Percentiles rank a stretch among this genome's conserved stretches.
Conservation (phyloP, 345 rosid species). For the Gossypium herbaceum region DNA sequence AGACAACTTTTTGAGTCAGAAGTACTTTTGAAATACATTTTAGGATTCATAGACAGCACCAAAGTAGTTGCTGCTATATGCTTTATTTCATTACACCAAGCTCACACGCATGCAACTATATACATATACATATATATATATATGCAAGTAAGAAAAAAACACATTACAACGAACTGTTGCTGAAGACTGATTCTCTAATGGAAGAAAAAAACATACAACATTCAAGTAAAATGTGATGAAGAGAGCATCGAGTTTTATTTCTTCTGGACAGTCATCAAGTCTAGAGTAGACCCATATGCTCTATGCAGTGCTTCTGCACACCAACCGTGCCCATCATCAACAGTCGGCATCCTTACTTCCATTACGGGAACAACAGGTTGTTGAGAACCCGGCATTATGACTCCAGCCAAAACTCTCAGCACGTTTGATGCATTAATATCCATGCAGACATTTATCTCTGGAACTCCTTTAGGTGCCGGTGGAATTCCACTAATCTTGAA, state of each 20-base stretch:
- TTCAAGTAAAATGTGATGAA: not conserved
- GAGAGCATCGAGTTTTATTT: slow-evolving; percentile 20
- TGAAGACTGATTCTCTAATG: not conserved
- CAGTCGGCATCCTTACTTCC: slow-evolving; percentile 88
- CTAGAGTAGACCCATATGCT: slow-evolving; percentile 54
- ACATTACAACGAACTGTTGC: not conserved
- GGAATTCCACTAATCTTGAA: slow-evolving; percentile 78
- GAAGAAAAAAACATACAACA: not conserved
- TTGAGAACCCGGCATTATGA: slow-evolving; percentile 47
- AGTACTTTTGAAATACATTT: not conserved
- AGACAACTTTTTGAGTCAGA: no score
- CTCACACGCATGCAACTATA: not conserved
- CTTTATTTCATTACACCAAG: not conserved
- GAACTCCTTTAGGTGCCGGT: slow-evolving; percentile 59
- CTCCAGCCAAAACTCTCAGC: slow-evolving; percentile 61
- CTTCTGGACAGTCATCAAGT: slow-evolving; percentile 54
- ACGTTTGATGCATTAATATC: slow-evolving; percentile 69
- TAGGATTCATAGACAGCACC: not conserved
- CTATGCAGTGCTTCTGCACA: slow-evolving; percentile 59
- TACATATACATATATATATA: not conserved
- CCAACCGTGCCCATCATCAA: slow-evolving; percentile 91
- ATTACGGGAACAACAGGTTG: slow-evolving; percentile 57
- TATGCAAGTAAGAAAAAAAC: not conserved
- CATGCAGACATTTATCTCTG: slow-evolving; percentile 83
- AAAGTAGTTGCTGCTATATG: not conserved